These are phyloP conservation scores for Sporothrix schenckii DNA, from an alignment of 2,329 filamentous ascomycete genomes.

Conservation along the genomic window DNA sequence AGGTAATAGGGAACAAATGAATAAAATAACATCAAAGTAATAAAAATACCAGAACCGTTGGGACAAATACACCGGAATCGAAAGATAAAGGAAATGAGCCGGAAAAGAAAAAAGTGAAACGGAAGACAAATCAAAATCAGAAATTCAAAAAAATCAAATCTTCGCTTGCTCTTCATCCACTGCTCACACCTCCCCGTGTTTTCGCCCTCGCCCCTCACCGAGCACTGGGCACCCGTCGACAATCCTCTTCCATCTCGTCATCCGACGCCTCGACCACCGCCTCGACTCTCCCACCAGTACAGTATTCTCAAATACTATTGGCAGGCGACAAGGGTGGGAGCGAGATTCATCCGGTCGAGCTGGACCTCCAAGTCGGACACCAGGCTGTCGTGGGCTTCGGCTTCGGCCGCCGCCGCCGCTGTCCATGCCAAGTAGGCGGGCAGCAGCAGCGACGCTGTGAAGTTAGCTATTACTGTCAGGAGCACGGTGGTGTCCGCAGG, in stretches of 20 bases:
- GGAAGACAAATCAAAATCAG: constrained; percentile 1
- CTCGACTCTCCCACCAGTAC: constrained; percentile 22
- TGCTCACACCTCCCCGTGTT: background rate
- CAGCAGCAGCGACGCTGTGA: constrained; percentile 24
- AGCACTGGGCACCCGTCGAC: constrained; percentile 11
- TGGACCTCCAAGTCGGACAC: background rate
- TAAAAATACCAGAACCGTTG: too few species aligned
- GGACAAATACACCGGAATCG: background rate
- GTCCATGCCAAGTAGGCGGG: constrained; percentile 29
- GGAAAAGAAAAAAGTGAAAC: background rate
- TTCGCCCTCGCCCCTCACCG: constrained; percentile 25
- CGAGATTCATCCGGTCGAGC: background rate
- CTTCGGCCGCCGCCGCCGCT: constrained; percentile 13
- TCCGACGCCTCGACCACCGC: background rate
- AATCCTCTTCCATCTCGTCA: background rate
- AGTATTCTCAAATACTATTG: constrained; percentile 29
- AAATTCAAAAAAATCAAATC: constrained; percentile 27
- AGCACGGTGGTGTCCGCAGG: constrained; percentile 9
- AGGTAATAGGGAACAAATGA: too few species aligned
- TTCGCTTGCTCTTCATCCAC: constrained; percentile 31
- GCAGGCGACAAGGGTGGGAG: constrained; percentile 27
- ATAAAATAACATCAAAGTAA: too few species aligned
- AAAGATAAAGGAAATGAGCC: background rate
- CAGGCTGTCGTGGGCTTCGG: background rate
- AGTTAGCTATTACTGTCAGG: background rate